These are phyloP conservation scores for Puccinia triticina DNA, from an alignment of 1,284 basidiomycete genomes.

Conservation along the genomic window DNA sequence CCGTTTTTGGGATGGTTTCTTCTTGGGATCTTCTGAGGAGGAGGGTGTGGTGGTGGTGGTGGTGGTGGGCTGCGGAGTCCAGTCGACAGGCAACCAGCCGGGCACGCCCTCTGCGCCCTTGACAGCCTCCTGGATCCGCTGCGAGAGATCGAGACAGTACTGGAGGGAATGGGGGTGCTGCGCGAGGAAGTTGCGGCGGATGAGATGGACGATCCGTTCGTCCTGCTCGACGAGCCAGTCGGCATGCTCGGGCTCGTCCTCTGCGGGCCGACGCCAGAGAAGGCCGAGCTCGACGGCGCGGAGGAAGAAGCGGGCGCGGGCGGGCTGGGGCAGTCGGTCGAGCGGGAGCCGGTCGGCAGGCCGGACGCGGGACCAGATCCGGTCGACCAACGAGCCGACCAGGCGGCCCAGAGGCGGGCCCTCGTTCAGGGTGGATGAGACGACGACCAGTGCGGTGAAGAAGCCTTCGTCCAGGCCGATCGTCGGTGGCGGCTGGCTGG, in stretches of 20 bases:
- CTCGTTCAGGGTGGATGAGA: conserved; percentile 8
- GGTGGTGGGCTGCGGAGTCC: conserved; percentile 1
- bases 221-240: neutral
- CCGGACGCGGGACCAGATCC: conserved; percentile 21
- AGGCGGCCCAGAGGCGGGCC: neutral
- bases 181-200: conserved; percentile 20
- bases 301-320: conserved; percentile 26
- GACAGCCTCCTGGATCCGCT: conserved; percentile 31
- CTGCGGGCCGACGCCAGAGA: conserved; percentile 26
- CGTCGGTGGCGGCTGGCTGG: neutral
- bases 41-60: neutral
- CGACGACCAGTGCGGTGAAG: conserved; percentile 40
- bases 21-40: neutral
- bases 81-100: conserved; percentile 46
- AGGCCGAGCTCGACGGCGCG: conserved; percentile 29
- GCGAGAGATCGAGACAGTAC: conserved; percentile 26
- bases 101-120: neutral
- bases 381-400: conserved; percentile 5
- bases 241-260: conserved; percentile 1
- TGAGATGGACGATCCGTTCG: conserved; percentile 34
- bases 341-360: neutral
- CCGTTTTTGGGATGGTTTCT: neutral
- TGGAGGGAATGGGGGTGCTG: conserved; percentile 3
- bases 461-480: conserved; percentile 24
- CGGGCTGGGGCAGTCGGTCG: conserved; percentile 25